A percentile compares a stretch with the other conserved stretches of the same genome.
Evolutionary conservation across 2,329 filamentous ascomycete species (phyloP).

Genomic region (Coniochaeta prunicola): DNA sequence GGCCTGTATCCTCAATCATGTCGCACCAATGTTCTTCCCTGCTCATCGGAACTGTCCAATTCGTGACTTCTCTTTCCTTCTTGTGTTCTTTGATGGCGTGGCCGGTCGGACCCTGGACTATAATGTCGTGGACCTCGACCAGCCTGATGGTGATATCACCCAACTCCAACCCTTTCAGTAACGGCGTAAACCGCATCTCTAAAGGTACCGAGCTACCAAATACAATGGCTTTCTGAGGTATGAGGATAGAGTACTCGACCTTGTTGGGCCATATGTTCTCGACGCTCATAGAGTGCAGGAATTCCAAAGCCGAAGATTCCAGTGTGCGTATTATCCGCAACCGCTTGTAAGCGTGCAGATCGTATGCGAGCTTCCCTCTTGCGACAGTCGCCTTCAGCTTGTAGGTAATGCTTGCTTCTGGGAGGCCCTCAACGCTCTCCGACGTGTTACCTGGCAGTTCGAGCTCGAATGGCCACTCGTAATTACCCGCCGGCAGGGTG

Average conservation of each 20-base stretch:
- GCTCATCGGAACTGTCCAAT: constrained; percentile 47
- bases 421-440: constrained; percentile 86
- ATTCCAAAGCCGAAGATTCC: constrained; percentile 67
- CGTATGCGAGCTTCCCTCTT: constrained; percentile 80
- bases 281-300: constrained; percentile 85
- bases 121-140: constrained; percentile 69
- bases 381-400: constrained; percentile 85
- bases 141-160: constrained; percentile 77
- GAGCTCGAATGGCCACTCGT: constrained; percentile 75
- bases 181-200: constrained; percentile 78
- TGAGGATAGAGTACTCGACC: constrained; percentile 88
- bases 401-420: constrained; percentile 82
- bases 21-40: constrained; percentile 61
- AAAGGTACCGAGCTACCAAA: constrained; percentile 83
- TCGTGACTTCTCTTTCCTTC: constrained; percentile 55
- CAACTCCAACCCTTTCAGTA: constrained; percentile 81
- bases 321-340: constrained; percentile 72
- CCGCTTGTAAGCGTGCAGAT: constrained; percentile 73
- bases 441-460: constrained; percentile 64
- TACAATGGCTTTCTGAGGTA: constrained; percentile 89
- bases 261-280: constrained; percentile 99
- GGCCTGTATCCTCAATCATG: constrained; percentile 59
- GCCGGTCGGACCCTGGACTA: constrained; percentile 37
- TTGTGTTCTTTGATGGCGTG: constrained; percentile 50
- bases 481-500: constrained; percentile 64